Conservation (phyloP, 2,329 filamentous ascomycete species). For the Ilyonectria sp. region DNA sequence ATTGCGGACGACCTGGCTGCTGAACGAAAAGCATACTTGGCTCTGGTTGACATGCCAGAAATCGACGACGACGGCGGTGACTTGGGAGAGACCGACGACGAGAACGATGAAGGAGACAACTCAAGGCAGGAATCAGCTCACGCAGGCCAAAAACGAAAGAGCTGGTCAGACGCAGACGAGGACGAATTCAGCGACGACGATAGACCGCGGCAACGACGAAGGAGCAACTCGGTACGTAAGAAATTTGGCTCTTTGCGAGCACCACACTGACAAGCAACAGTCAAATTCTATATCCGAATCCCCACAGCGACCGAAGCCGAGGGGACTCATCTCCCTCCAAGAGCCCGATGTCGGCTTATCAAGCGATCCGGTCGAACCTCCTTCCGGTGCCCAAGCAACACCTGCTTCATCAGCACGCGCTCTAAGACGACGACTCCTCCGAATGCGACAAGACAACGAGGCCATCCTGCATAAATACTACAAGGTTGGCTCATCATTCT, state of each 20-base stretch:
- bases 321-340: slow-evolving; percentile 71
- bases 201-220: slow-evolving; percentile 82
- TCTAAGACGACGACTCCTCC: slow-evolving; percentile 80
- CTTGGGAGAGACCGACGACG: slow-evolving; percentile 71
- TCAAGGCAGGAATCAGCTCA: slow-evolving; percentile 55
- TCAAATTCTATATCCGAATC: slow-evolving; percentile 77
- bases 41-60: slow-evolving; percentile 92
- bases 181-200: slow-evolving; percentile 82
- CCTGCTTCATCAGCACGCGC: slow-evolving; percentile 79
- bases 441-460: slow-evolving; percentile 84
- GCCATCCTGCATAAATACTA: slow-evolving; percentile 86
- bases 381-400: slow-evolving; percentile 71
- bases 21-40: slow-evolving; percentile 87
- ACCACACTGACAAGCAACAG: slow-evolving; percentile 56
- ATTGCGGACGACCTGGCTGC: slow-evolving; percentile 84
- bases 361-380: slow-evolving; percentile 66
- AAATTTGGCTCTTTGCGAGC: not conserved
- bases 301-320: slow-evolving; percentile 71
- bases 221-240: slow-evolving; percentile 85
- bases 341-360: slow-evolving; percentile 63
- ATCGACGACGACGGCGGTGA: slow-evolving; percentile 81
- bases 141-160: slow-evolving; percentile 82
- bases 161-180: slow-evolving; percentile 79
- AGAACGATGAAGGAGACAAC: slow-evolving; percentile 67
- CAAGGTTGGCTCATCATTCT: slow-evolving; percentile 88